A percentile compares a stretch with the other conserved stretches of the same genome.
Evolutionary conservation across 1,139 yeast genomes (phyloP).

Genomic region (Sugiyamaella neomexicana): DNA sequence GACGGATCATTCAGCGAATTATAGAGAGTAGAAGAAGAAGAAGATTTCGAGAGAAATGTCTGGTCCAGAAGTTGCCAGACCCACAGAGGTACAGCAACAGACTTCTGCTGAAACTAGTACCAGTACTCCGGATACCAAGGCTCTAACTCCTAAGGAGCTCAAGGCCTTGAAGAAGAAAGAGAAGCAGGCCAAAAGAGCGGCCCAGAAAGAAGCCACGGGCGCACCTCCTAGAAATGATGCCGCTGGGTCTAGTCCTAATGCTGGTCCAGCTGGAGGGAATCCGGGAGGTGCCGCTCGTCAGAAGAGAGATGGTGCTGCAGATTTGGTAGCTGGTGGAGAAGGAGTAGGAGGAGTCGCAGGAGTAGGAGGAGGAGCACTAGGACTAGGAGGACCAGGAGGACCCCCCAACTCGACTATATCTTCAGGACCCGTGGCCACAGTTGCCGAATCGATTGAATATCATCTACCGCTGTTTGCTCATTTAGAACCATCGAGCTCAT

Average conservation of each 20-base stretch:
- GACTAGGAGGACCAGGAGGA: neutral
- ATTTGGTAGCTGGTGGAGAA: neutral
- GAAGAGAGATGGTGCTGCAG: neutral
- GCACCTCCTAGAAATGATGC: conserved; percentile 29
- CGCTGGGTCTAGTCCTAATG: neutral
- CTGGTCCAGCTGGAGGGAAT: conserved; percentile 2
- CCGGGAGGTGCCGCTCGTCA: conserved; percentile 4
- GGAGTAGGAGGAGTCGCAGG: neutral
- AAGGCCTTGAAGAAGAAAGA: conserved; percentile 86
- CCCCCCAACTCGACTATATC: neutral
- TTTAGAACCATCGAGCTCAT: conserved; percentile 52
- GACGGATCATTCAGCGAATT: neutral
- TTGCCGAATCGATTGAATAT: conserved; percentile 12
- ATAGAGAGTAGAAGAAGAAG: neutral
- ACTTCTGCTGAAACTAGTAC: neutral
- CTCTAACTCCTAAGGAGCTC: conserved; percentile 73
- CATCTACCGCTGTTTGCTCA: conserved; percentile 71
- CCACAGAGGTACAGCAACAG: neutral
- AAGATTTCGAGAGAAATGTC: neutral
- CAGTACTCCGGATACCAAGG: conserved; percentile 17
- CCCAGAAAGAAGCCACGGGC: conserved; percentile 53
- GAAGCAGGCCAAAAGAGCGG: conserved; percentile 86
- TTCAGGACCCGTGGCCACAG: neutral
- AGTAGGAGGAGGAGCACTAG: neutral
- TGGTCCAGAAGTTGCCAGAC: conserved; percentile 1